phyloP scores from a whole-genome alignment of 371 early-diverging fungal genomes.

The Rhizopus arrhizus region DNA sequence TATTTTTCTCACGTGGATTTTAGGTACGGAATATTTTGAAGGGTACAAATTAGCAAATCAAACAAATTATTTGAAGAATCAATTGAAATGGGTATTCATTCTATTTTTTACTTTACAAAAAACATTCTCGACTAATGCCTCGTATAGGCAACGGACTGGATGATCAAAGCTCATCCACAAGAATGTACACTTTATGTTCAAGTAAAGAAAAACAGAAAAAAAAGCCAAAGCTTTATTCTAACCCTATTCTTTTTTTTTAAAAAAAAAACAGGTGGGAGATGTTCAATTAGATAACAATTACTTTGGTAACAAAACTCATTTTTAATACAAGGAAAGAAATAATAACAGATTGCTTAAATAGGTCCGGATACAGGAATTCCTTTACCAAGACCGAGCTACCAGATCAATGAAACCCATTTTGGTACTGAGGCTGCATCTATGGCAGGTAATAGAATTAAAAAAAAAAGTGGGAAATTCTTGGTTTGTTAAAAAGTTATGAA shows the following conservation, averaged over 20 bases:
- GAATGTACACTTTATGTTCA: conserved; percentile 28
- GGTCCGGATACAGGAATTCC: conserved; percentile 39
- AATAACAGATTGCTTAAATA: neutral
- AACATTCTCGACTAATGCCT: neutral
- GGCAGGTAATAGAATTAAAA: conserved; percentile 24
- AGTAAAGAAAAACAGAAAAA: conserved; percentile 8
- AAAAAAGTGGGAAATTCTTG: neutral
- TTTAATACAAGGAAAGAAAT: too few relatives aligned
- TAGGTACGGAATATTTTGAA: conserved; percentile 39
- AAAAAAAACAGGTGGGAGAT: conserved; percentile 24
- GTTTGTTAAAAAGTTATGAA: neutral
- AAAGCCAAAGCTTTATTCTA: neutral
- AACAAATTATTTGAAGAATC: conserved; percentile 47
- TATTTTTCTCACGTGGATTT: too few relatives aligned
- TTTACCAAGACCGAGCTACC: conserved; percentile 43
- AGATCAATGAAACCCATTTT: conserved; percentile 42
- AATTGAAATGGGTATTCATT: conserved; percentile 57
- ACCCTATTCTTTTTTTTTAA: too few relatives aligned
- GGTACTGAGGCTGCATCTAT: conserved; percentile 57
- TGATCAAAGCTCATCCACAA: conserved; percentile 38
- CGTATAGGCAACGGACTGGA: conserved; percentile 58
- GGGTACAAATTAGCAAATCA: conserved; percentile 58
- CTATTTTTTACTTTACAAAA: neutral
- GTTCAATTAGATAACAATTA: conserved; percentile 20
- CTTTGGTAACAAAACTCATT: conserved; percentile 15